Evolutionary conservation across 441 rosid genomes (phyloP).

Genomic region (Geranium incanum): DNA sequence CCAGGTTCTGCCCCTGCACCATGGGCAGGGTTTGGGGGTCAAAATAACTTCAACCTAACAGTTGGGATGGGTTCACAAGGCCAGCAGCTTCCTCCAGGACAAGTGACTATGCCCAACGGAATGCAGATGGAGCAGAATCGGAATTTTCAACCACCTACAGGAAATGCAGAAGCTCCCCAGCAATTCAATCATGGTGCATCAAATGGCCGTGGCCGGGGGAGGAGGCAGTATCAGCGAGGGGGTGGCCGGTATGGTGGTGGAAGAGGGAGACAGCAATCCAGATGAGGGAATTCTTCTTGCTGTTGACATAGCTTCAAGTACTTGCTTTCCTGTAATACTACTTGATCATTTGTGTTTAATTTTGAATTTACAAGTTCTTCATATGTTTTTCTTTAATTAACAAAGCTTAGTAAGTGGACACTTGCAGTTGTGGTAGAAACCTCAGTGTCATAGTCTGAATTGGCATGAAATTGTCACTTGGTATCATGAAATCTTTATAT

Average conservation of each 20-base stretch:
- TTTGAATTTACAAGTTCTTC: neutral
- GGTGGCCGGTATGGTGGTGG: conserved; percentile 35
- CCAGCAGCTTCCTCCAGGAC: conserved; percentile 33
- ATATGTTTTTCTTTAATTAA: neutral
- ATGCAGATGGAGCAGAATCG: conserved; percentile 14
- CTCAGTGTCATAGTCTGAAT: no score
- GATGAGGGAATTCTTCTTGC: conserved; percentile 16
- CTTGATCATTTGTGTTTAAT: conserved; percentile 1
- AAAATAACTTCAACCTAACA: conserved; percentile 43
- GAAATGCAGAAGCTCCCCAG: conserved; percentile 30
- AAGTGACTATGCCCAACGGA: conserved; percentile 26
- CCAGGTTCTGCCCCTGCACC: conserved; percentile 35
- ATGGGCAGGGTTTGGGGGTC: conserved; percentile 46
- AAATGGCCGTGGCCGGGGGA: conserved; percentile 31
- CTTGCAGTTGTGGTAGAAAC: neutral
- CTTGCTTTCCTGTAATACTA: conserved; percentile 2
- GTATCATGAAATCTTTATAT: no score
- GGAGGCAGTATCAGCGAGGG: conserved; percentile 36
- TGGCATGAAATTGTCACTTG: no score
- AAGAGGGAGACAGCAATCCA: conserved; percentile 26
- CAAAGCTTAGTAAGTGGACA: no score
- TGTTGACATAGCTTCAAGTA: neutral
- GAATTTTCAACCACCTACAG: conserved; percentile 24
- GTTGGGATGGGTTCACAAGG: conserved; percentile 39
- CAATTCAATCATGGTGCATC: conserved; percentile 42